Conservation (phyloP, 2,329 filamentous ascomycete species). For the Sporothrix brasiliensis region DNA sequence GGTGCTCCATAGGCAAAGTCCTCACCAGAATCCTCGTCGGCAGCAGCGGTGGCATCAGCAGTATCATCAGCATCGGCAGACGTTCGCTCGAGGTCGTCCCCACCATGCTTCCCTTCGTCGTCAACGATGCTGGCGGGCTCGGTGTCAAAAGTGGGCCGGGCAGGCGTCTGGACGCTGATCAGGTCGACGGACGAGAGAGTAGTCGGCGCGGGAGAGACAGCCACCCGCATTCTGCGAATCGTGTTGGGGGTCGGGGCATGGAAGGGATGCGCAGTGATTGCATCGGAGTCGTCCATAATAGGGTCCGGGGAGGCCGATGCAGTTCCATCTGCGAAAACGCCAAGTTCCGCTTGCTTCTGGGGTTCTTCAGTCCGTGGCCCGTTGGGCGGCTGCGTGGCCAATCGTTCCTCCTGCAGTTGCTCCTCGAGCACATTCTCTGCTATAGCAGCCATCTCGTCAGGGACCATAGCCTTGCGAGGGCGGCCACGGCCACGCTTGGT, state of each 20-base stretch:
- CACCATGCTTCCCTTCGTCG: background rate
- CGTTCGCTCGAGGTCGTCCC: background rate
- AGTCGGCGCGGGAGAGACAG: conserved; percentile 29
- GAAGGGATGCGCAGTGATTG: background rate
- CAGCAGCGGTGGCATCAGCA: background rate
- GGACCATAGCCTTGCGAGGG: conserved; percentile 38
- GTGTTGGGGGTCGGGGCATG: background rate
- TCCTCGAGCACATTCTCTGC: conserved; percentile 35
- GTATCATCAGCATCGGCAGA: background rate
- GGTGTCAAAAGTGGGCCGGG: conserved; percentile 3
- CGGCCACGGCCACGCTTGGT: conserved; percentile 41
- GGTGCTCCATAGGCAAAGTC: conserved; percentile 18
- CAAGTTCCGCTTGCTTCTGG: background rate
- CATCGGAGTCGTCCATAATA: background rate
- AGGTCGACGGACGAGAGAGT: conserved; percentile 33
- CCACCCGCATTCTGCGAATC: conserved; percentile 12
- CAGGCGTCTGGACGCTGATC: conserved; percentile 32
- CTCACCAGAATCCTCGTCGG: conserved; percentile 1
- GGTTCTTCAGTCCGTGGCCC: conserved; percentile 3
- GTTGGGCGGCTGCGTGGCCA: conserved; percentile 16
- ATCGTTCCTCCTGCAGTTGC: background rate
- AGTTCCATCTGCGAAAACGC: background rate
- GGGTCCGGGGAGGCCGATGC: conserved; percentile 27
- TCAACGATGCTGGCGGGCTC: background rate
- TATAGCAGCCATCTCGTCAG: conserved; percentile 39